Evolutionary conservation across 805 yeast genomes (phyloP).

Genomic region (Grigorovia humatica): DNA sequence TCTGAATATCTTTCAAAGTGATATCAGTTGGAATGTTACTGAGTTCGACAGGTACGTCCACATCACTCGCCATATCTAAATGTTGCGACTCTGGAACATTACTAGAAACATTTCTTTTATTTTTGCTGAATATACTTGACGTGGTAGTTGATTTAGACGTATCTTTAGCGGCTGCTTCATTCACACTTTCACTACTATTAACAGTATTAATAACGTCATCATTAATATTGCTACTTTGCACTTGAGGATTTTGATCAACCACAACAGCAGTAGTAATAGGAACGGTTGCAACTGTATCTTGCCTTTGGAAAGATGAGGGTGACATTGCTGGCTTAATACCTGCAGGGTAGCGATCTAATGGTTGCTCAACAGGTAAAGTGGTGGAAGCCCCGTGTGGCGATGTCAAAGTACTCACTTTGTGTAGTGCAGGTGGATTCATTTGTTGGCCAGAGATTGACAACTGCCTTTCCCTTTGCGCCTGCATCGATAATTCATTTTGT

Average conservation of each 20-base stretch:
- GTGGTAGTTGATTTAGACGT: background rate
- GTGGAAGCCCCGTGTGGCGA: conserved; percentile 12
- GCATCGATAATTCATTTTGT: background rate
- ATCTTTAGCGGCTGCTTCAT: background rate
- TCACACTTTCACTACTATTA: background rate
- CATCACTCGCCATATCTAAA: background rate
- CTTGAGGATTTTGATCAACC: background rate
- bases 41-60: background rate
- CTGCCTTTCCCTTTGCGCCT: conserved; percentile 1
- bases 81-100: background rate
- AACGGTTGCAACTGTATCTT: background rate
- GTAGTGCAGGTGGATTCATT: conserved; percentile 2
- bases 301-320: conserved; percentile 9
- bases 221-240: background rate
- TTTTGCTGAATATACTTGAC: background rate
- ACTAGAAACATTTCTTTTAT: background rate
- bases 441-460: conserved; percentile 1
- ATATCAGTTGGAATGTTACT: background rate
- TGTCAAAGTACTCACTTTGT: background rate
- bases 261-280: conserved; percentile 1
- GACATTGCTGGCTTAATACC: conserved; percentile 3
- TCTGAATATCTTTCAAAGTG: background rate
- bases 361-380: conserved; percentile 10
- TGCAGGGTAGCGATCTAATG: conserved; percentile 3
- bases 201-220: background rate